These are phyloP conservation scores for Phytophthora idaei DNA, from an alignment of 352 stramenopile species.

Conservation along the genomic window DNA sequence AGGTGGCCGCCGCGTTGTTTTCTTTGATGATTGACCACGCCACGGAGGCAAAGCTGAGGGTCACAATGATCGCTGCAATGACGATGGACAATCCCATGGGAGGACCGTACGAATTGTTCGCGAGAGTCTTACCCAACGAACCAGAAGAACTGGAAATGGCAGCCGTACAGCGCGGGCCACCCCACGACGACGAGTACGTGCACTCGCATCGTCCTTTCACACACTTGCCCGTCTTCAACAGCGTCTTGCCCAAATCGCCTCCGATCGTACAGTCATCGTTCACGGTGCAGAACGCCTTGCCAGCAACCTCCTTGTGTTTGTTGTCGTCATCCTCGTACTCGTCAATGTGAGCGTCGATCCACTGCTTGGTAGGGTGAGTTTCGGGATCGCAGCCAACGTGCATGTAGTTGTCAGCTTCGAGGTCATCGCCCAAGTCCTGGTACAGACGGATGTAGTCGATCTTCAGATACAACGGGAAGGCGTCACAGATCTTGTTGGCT, in stretches of 20 bases:
- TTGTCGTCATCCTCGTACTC: conserved; percentile 64
- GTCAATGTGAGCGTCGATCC: conserved; percentile 53
- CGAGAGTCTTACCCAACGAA: conserved; percentile 13
- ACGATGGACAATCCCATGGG: conserved; percentile 39
- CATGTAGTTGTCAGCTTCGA: conserved; percentile 45
- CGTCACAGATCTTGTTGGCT: conserved; percentile 54
- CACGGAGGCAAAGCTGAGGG: conserved; percentile 40
- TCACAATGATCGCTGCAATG: conserved; percentile 30
- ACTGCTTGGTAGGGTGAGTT: conserved; percentile 51
- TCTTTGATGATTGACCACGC: conserved; percentile 12
- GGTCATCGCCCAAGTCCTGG: conserved; percentile 55
- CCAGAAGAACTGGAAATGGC: conserved; percentile 24
- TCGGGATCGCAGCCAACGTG: conserved; percentile 45
- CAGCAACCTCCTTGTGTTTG: conserved; percentile 46
- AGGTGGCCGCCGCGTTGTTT: conserved; percentile 22
- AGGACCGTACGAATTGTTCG: conserved; percentile 42
- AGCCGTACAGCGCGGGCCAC: conserved; percentile 57
- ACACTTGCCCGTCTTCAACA: conserved; percentile 45
- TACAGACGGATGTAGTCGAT: conserved; percentile 91
- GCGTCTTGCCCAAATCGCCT: conserved; percentile 11
- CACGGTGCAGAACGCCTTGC: conserved; percentile 54
- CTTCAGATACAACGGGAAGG: conserved; percentile 65
- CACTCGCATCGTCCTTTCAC: conserved; percentile 45
- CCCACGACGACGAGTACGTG: conserved; percentile 40
- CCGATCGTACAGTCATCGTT: conserved; percentile 65